Evolutionary conservation across 331 rosid genomes (phyloP), one percentile per base, ranked within the genome.

Genomic region (Malus hybrid): DNA sequence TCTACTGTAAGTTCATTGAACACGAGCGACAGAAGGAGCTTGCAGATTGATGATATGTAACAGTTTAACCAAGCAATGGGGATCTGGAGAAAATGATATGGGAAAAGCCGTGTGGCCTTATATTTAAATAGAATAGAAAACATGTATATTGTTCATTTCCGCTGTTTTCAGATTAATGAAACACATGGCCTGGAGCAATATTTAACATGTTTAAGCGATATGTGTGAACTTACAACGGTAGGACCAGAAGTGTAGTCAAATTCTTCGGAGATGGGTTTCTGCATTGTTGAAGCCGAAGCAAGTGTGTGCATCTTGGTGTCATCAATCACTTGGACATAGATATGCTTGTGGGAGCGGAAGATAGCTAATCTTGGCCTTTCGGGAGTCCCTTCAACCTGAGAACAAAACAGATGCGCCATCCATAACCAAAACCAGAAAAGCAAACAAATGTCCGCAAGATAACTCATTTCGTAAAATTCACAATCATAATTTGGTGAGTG

Each of bases 211-310:
- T n/a, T 1, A 54, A 7, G 16, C 42, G 74, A 52, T 70, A 67
- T 31, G 46, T 48, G 46, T 55, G 69, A 85, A 85, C 96, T 89
- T 72, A 95, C 99, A 70, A 92, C 24, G 32, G 98, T 95, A 46
- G 99, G 97, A 74, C 98, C 89, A 76, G 97, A 57, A 61, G 87
- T 77, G 85, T 69, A 92, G 83, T 79, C 81, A 50, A 89, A 88
- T 86, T 87, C 98, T 80, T 90, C 96, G 10, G 90, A 81, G 75
- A 90, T 15, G 34, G 90, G 39, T 79, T 95, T 89, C 87, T 95
- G 98, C 91, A 84, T 82, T n/a, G 99, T 95, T 28, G 99, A 95
- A 86, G 84, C 97, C 8, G 99, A 83, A 72, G 98, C 97, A 76
- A 95, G 93, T 1, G 99, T 95, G 68, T 88, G 97, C 98, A 92